Percentiles rank a stretch among this genome's conserved stretches.
phyloP scores from a whole-genome alignment of 2,329 filamentous ascomycete genomes.

The Penicillium expansum region DNA sequence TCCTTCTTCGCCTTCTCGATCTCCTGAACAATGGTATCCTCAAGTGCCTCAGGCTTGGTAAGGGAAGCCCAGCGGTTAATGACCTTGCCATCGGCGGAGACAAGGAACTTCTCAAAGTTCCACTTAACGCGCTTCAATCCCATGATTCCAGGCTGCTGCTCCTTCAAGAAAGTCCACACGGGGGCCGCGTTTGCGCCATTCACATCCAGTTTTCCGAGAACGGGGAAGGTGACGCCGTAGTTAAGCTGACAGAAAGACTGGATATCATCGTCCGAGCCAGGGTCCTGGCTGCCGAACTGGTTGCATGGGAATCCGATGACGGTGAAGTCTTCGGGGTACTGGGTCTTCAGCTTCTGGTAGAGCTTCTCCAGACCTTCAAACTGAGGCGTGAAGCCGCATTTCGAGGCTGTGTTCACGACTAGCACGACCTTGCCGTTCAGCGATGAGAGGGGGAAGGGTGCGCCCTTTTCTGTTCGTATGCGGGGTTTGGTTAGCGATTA shows the following conservation, averaged over 20 bases:
- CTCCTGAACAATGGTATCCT: conserved; percentile 72
- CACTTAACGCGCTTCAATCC: conserved; percentile 93
- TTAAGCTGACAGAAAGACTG: conserved; percentile 86
- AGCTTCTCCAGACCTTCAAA: conserved; percentile 87
- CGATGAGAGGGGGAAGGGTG: conserved; percentile 64
- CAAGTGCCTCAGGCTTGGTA: conserved; percentile 78
- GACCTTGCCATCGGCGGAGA: conserved; percentile 81
- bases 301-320: conserved; percentile 98
- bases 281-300: conserved; percentile 91
- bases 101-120: conserved; percentile 99
- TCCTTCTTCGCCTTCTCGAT: conserved; percentile 56
- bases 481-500: conserved; percentile 6
- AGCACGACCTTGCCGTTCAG: conserved; percentile 92
- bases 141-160: conserved; percentile 72
- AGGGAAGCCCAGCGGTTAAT: conserved; percentile 82
- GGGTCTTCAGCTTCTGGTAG: conserved; percentile 71
- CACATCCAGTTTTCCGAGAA: conserved; percentile 89
- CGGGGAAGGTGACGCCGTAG: conserved; percentile 89
- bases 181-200: conserved; percentile 82
- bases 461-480: conserved; percentile 62
- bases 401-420: conserved; percentile 95
- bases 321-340: conserved; percentile 72
- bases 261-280: conserved; percentile 76
- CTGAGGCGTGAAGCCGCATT: conserved; percentile 98
- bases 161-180: conserved; percentile 72